Evolutionary conservation across 2,329 filamentous ascomycete species (phyloP).

Genomic region (Diaporthe citrichinensis): DNA sequence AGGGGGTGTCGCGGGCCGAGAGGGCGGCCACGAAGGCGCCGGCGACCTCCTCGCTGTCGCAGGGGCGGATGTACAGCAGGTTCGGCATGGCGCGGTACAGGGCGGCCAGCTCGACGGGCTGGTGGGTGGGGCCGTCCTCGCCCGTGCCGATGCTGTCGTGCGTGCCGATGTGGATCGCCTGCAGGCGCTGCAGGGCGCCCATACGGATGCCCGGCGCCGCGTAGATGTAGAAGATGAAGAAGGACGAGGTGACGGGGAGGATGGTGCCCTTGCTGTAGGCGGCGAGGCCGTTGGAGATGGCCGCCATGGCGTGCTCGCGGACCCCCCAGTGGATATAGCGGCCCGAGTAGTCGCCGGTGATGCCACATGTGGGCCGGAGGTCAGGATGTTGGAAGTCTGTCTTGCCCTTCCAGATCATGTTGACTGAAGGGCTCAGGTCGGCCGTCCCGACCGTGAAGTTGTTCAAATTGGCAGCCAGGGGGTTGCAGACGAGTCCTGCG

Average conservation of each 20-base stretch:
- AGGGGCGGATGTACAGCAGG: slow-evolving; percentile 65
- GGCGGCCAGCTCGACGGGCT: slow-evolving; percentile 65
- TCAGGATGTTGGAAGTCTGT: slow-evolving; percentile 62
- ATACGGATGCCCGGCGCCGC: slow-evolving; percentile 67
- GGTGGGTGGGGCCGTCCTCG: slow-evolving; percentile 69
- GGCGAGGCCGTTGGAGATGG: slow-evolving; percentile 71
- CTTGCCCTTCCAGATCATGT: slow-evolving; percentile 65
- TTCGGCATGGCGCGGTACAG: slow-evolving; percentile 70
- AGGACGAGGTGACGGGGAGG: slow-evolving; percentile 66
- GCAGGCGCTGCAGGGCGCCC: slow-evolving; percentile 64
- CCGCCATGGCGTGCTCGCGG: slow-evolving; percentile 73
- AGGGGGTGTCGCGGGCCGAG: slow-evolving; percentile 50
- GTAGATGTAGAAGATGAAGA: slow-evolving; percentile 71
- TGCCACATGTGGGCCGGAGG: slow-evolving; percentile 44
- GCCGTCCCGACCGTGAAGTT: slow-evolving; percentile 63
- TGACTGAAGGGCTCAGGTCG: slow-evolving; percentile 61
- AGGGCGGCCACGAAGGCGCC: slow-evolving; percentile 61
- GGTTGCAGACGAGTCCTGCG: slow-evolving; percentile 63
- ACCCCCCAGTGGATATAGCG: slow-evolving; percentile 73
- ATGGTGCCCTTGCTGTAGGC: slow-evolving; percentile 66
- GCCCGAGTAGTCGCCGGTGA: slow-evolving; percentile 63
- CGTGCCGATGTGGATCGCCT: slow-evolving; percentile 66
- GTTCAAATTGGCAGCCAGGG: slow-evolving; percentile 57
- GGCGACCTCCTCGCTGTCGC: slow-evolving; percentile 65
- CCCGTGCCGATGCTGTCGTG: slow-evolving; percentile 69